Evolutionary conservation across 768 basidiomycete species (phyloP).

Genomic region (Lactifluus hygrophoroides): DNA sequence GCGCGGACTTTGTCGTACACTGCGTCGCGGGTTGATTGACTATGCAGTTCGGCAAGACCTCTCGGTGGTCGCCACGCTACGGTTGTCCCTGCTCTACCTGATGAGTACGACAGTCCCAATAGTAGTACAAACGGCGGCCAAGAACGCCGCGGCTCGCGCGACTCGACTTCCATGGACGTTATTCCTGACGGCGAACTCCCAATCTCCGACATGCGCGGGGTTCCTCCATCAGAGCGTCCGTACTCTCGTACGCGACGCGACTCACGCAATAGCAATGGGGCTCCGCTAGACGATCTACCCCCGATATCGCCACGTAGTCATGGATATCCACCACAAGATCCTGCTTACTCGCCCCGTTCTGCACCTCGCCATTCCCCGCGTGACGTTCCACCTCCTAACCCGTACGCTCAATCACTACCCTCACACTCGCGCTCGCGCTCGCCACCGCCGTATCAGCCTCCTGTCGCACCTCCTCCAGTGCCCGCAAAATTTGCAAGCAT

Average conservation of each 20-base stretch:
- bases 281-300: constrained; percentile 9
- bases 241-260: constrained; percentile 13
- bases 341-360: constrained; percentile 12
- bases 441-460: constrained; percentile 24
- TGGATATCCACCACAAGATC: constrained; percentile 9
- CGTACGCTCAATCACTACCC: not conserved
- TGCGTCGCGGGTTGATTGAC: constrained; percentile 18
- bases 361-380: constrained; percentile 7
- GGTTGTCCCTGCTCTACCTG: constrained; percentile 71
- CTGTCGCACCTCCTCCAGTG: constrained; percentile 28
- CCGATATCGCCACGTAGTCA: constrained; percentile 16
- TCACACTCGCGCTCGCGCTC: constrained; percentile 21
- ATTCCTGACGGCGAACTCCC: constrained; percentile 9
- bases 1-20: constrained; percentile 27
- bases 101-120: constrained; percentile 51
- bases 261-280: constrained; percentile 17
- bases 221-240: constrained; percentile 1
- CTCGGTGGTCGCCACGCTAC: constrained; percentile 77
- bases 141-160: constrained; percentile 14
- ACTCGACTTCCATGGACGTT: constrained; percentile 14
- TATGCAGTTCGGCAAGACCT: constrained; percentile 37
- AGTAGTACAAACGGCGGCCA: constrained; percentile 17
- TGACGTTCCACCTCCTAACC: constrained; percentile 10
- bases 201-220: constrained; percentile 11
- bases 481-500: constrained; percentile 58